A percentile compares a stretch with the other conserved stretches of the same genome.
Evolutionary conservation across 257 asterid genomes (phyloP).

Genomic region (Solanum medicagineum): DNA sequence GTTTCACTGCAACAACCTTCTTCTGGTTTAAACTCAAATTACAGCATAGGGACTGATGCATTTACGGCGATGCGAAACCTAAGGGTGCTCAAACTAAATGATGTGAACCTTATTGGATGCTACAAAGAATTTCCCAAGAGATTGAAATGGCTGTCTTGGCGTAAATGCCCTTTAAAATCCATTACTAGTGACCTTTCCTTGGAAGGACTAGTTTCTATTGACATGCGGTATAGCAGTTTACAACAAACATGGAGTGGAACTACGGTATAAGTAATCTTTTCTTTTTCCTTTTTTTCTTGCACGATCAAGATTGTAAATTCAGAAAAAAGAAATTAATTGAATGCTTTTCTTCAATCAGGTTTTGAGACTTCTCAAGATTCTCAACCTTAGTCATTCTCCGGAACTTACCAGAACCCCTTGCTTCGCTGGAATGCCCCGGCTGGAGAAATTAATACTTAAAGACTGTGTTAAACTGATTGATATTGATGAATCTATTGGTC

Average conservation of each 20-base stretch:
- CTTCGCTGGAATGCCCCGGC: not conserved
- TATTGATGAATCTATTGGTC: not conserved
- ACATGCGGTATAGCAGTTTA: slow-evolving; percentile 9
- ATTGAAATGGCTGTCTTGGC: slow-evolving; percentile 8
- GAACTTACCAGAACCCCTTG: slow-evolving; percentile 1
- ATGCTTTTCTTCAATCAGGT: not conserved
- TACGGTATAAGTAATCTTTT: not conserved
- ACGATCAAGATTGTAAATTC: not conserved
- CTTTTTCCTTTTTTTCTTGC: not conserved
- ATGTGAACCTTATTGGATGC: slow-evolving; percentile 1
- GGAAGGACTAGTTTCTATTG: not conserved
- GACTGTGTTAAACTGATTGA: not conserved
- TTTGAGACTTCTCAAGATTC: slow-evolving; percentile 2
- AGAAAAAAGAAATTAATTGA: not conserved
- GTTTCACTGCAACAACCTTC: not conserved
- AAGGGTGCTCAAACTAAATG: slow-evolving; percentile 3
- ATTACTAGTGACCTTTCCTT: slow-evolving; percentile 2
- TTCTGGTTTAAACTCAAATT: not conserved
- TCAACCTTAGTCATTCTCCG: slow-evolving; percentile 5
- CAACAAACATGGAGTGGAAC: slow-evolving; percentile 7
- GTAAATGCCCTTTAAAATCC: not conserved
- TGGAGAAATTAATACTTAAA: slow-evolving; percentile 1
- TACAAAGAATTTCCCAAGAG: slow-evolving; percentile 3
- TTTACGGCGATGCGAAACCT: slow-evolving; percentile 4
- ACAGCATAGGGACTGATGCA: not conserved